phyloP scores from a whole-genome alignment of 2,329 filamentous ascomycete species.

The Magnaporthiopsis incrustans region DNA sequence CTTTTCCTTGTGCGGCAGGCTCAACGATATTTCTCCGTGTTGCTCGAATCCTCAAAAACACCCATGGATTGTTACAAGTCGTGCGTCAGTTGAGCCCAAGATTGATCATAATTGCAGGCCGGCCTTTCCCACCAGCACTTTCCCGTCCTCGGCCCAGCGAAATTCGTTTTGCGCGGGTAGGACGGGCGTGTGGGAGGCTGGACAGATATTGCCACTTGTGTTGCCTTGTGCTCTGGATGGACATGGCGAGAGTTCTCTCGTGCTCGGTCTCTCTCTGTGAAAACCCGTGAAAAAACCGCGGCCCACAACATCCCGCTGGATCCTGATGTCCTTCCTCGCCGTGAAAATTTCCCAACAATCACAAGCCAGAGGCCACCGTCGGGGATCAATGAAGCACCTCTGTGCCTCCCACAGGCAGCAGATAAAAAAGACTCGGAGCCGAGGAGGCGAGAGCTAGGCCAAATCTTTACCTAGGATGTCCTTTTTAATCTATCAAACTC shows the following conservation, averaged over 20 bases:
- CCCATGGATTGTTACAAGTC: conserved; percentile 40
- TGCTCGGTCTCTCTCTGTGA: too few relatives aligned
- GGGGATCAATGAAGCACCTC: background rate
- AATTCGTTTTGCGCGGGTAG: conserved; percentile 28
- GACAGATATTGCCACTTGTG: conserved; percentile 27
- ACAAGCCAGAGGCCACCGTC: background rate
- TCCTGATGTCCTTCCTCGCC: too few relatives aligned
- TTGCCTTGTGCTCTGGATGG: background rate
- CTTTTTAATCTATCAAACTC: conserved; percentile 5
- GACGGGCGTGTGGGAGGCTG: conserved; percentile 29
- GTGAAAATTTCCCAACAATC: too few relatives aligned
- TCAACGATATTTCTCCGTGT: conserved; percentile 65
- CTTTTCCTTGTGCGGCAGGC: conserved; percentile 66
- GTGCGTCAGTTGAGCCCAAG: conserved; percentile 75
- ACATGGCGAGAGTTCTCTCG: too few relatives aligned
- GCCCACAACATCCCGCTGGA: too few relatives aligned
- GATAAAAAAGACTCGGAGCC: background rate
- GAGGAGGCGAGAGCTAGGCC: background rate
- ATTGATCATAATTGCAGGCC: conserved; percentile 70
- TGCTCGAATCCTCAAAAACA: conserved; percentile 60
- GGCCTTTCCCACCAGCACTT: conserved; percentile 29
- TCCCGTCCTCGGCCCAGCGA: conserved; percentile 1
- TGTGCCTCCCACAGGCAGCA: too few relatives aligned
- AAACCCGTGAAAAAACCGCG: too few relatives aligned
- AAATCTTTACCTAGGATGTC: conserved; percentile 3